phyloP scores from a whole-genome alignment of 345 rosid species.

The Camelina laxa region DNA sequence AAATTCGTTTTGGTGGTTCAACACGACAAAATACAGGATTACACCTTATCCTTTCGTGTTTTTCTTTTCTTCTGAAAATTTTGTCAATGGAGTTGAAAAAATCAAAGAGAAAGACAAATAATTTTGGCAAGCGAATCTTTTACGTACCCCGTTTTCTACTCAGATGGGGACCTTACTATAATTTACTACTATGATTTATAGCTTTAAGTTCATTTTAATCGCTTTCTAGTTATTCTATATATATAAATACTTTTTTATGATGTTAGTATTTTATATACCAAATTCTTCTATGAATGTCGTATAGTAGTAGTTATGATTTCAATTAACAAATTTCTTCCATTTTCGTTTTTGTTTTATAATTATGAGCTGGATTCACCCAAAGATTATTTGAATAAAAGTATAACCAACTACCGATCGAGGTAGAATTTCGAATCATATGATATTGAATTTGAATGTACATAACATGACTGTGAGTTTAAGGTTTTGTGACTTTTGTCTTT shows the following conservation, averaged over 20 bases:
- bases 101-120: constrained; percentile 21
- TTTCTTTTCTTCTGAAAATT: neutral
- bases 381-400: no score
- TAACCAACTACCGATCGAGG: no score
- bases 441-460: neutral
- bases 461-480: neutral
- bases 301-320: no score
- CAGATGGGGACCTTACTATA: constrained; percentile 13
- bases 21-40: constrained; percentile 39
- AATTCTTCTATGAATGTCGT: neutral
- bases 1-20: constrained; percentile 27
- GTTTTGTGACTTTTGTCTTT: neutral
- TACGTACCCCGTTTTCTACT: constrained; percentile 16
- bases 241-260: no score
- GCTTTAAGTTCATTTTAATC: neutral
- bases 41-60: constrained; percentile 38
- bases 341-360: no score
- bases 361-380: no score
- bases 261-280: neutral
- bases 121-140: constrained; percentile 40
- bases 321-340: no score
- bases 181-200: neutral
- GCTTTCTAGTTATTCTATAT: neutral
- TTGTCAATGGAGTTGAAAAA: constrained; percentile 43
- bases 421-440: no score